Conservation (phyloP, 2,329 filamentous ascomycete species). For the Fusarium nodosum region DNA sequence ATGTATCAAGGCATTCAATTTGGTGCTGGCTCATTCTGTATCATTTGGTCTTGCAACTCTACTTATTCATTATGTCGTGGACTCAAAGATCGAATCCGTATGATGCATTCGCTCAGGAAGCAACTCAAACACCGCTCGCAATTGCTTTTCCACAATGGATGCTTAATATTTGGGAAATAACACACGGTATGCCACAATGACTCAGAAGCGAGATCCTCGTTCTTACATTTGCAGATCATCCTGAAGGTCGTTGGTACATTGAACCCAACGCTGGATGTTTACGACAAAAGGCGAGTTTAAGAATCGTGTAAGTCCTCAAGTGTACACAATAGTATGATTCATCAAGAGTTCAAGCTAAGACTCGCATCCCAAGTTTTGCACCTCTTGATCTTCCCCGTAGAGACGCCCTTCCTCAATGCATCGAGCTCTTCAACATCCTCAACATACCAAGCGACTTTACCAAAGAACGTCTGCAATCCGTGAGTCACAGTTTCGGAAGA, state of each 20-base stretch:
- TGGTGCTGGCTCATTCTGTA: not conserved
- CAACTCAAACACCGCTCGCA: conserved; percentile 39
- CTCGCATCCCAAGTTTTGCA: conserved; percentile 47
- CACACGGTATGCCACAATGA: conserved; percentile 31
- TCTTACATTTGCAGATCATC: conserved; percentile 40
- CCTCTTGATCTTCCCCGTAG: conserved; percentile 49
- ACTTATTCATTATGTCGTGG: conserved; percentile 46
- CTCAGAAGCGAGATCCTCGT: fast-evolving
- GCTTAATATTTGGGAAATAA: conserved; percentile 48
- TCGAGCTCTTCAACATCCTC: conserved; percentile 51
- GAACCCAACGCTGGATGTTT: conserved; percentile 44
- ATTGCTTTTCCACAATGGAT: conserved; percentile 47
- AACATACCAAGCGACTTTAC: conserved; percentile 52
- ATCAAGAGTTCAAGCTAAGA: fast-evolving
- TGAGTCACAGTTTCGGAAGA: conserved; percentile 54
- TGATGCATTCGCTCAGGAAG: conserved; percentile 45
- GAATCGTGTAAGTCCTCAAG: conserved; percentile 49
- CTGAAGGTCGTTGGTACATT: conserved; percentile 48
- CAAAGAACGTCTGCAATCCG: conserved; percentile 50
- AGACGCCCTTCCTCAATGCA: conserved; percentile 41
- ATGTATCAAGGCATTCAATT: conserved; percentile 5
- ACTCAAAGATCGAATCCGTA: conserved; percentile 46
- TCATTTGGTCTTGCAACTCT: not conserved
- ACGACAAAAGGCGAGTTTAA: conserved; percentile 44
- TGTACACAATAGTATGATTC: not conserved